These are phyloP conservation scores for Xylaria sp. DNA, from an alignment of 2,329 filamentous ascomycete genomes.

Conservation along the genomic window DNA sequence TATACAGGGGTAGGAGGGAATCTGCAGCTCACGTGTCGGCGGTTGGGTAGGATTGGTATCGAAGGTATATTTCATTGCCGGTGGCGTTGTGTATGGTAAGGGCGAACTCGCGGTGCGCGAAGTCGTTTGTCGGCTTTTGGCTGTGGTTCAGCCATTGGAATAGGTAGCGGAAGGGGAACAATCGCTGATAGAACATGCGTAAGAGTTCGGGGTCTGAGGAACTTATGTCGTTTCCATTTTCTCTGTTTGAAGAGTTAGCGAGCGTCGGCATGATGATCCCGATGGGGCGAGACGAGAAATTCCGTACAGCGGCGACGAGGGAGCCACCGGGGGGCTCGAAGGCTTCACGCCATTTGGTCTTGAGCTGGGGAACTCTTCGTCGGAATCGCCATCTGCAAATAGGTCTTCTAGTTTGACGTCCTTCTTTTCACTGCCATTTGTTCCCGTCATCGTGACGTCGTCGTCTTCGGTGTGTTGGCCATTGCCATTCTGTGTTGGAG, in stretches of 20 bases:
- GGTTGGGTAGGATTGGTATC: conserved; percentile 76
- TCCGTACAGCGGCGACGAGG: conserved; percentile 52
- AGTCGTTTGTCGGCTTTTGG: conserved; percentile 82
- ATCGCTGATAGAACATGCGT: conserved; percentile 90
- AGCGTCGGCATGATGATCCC: background rate
- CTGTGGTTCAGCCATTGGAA: conserved; percentile 99
- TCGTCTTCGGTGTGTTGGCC: conserved; percentile 37
- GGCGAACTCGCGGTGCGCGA: conserved; percentile 92
- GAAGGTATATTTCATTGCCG: conserved; percentile 75
- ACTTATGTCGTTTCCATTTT: conserved; percentile 45
- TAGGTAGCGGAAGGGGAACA: conserved; percentile 92
- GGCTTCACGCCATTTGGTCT: conserved; percentile 45
- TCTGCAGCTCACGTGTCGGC: conserved; percentile 54
- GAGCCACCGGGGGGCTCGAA: conserved; percentile 50
- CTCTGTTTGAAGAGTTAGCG: conserved; percentile 38
- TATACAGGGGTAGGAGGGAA: background rate
- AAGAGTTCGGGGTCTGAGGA: conserved; percentile 82
- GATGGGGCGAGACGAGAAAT: background rate
- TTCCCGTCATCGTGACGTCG: conserved; percentile 51
- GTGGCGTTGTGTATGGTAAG: conserved; percentile 79
- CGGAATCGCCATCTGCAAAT: conserved; percentile 63
- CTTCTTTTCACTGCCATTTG: conserved; percentile 44
- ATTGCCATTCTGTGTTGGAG: conserved; percentile 39
- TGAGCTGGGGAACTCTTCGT: conserved; percentile 65
- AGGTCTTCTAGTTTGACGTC: conserved; percentile 63